These are phyloP conservation scores for Solanum lycopersicoides DNA, from an alignment of 257 asterid species.

Conservation along the genomic window DNA sequence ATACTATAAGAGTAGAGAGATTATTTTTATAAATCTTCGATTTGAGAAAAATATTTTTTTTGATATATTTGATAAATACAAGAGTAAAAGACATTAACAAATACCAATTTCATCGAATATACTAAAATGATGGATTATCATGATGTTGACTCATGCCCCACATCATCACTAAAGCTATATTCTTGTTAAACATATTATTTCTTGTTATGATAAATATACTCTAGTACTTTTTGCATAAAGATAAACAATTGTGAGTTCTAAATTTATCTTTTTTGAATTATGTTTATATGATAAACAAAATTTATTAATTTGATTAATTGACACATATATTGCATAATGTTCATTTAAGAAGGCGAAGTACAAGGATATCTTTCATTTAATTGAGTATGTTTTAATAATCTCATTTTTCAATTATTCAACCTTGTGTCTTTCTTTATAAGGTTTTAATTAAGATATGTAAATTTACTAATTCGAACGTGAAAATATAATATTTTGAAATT, in stretches of 20 bases:
- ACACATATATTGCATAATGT: neutral
- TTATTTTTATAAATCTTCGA: too few relatives aligned
- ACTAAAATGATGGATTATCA: neutral
- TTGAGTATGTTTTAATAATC: too few relatives aligned
- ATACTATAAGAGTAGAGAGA: rapidly evolving
- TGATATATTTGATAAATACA: too few relatives aligned
- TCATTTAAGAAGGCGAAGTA: neutral
- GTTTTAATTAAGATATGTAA: too few relatives aligned
- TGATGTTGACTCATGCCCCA: neutral
- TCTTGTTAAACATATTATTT: neutral
- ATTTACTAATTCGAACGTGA: too few relatives aligned
- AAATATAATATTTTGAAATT: too few relatives aligned
- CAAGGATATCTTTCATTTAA: too few relatives aligned
- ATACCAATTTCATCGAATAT: neutral
- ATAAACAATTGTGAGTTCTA: neutral
- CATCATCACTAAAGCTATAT: neutral
- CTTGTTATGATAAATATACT: neutral
- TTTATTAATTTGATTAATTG: neutral
- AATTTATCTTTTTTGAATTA: neutral
- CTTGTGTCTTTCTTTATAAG: too few relatives aligned
- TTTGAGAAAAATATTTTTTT: too few relatives aligned
- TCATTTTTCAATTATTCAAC: too few relatives aligned
- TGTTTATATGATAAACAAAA: neutral
- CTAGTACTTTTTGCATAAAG: neutral
- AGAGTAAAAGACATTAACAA: too few relatives aligned